These are phyloP conservation scores for Litchi chinensis DNA, from an alignment of 345 rosid genomes.

Conservation along the genomic window DNA sequence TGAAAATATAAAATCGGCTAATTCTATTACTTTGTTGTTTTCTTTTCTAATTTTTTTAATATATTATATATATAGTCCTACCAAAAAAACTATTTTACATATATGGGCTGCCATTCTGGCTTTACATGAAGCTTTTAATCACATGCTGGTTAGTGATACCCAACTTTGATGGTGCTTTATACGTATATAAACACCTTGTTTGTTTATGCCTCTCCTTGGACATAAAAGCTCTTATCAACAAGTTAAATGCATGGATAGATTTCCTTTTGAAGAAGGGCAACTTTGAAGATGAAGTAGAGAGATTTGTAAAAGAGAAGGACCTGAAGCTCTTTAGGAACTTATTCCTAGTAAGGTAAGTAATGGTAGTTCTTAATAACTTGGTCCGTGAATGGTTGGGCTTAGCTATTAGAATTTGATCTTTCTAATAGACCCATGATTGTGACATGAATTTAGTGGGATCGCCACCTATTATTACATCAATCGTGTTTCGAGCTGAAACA, in stretches of 20 bases:
- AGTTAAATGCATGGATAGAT: slow-evolving; percentile 13
- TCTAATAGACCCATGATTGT: too few species aligned
- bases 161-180: slow-evolving; percentile 34
- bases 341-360: slow-evolving; percentile 13
- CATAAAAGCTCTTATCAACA: slow-evolving; percentile 5
- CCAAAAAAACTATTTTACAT: too few species aligned
- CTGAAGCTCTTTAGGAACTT: slow-evolving; percentile 28
- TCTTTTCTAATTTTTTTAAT: too few species aligned
- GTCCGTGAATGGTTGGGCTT: neutral
- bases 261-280: slow-evolving; percentile 11
- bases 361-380: too few species aligned
- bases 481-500: too few species aligned
- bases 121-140: slow-evolving; percentile 30
- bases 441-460: too few species aligned
- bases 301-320: slow-evolving; percentile 13
- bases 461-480: too few species aligned
- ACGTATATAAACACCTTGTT: slow-evolving; percentile 31
- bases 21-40: too few species aligned
- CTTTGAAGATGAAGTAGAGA: slow-evolving; percentile 13
- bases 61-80: too few species aligned
- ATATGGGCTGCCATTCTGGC: slow-evolving; percentile 31
- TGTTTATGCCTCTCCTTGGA: slow-evolving; percentile 27
- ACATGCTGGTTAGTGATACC: slow-evolving; percentile 18
- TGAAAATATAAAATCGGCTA: too few species aligned
- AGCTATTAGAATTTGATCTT: too few species aligned